These are phyloP conservation scores for Euphorbia schlechtendalii DNA, from an alignment of 441 rosid species.

Conservation along the genomic window DNA sequence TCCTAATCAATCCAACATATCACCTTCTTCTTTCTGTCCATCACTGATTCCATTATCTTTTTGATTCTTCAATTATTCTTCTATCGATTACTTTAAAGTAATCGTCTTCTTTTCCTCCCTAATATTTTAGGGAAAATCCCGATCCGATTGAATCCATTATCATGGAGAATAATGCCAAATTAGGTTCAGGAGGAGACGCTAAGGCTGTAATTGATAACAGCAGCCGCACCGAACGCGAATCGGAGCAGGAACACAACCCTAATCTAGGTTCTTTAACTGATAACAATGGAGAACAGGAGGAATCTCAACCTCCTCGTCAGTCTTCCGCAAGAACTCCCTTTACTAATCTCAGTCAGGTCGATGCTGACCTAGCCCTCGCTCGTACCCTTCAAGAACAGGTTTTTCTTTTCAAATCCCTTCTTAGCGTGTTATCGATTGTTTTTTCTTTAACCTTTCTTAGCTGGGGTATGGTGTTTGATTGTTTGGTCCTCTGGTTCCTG, in stretches of 20 bases:
- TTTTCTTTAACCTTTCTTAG: background rate
- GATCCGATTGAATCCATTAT: background rate
- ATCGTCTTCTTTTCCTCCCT: no score
- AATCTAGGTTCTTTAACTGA: slow-evolving; percentile 10
- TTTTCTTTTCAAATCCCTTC: background rate
- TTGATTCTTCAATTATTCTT: background rate
- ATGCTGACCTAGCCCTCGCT: slow-evolving; percentile 92
- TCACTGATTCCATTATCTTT: background rate
- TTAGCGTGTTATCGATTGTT: background rate
- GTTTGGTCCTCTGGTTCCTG: background rate
- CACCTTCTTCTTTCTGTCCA: background rate
- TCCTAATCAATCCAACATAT: no score
- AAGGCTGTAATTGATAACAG: slow-evolving; percentile 7
- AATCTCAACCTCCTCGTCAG: slow-evolving; percentile 26
- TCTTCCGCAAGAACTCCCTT: slow-evolving; percentile 61
- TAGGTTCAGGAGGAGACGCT: slow-evolving; percentile 14
- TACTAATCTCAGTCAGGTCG: slow-evolving; percentile 72
- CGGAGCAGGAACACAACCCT: slow-evolving; percentile 24
- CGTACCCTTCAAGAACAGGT: slow-evolving; percentile 98
- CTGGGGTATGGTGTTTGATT: slow-evolving; percentile 7
- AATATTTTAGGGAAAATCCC: background rate
- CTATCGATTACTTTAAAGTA: background rate
- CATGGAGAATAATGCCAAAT: slow-evolving; percentile 16
- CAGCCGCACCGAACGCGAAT: slow-evolving; percentile 20
- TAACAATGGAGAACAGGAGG: slow-evolving; percentile 17